Evolutionary conservation across 2,329 filamentous ascomycete genomes (phyloP).

Genomic region (Alternaria brassicae): DNA sequence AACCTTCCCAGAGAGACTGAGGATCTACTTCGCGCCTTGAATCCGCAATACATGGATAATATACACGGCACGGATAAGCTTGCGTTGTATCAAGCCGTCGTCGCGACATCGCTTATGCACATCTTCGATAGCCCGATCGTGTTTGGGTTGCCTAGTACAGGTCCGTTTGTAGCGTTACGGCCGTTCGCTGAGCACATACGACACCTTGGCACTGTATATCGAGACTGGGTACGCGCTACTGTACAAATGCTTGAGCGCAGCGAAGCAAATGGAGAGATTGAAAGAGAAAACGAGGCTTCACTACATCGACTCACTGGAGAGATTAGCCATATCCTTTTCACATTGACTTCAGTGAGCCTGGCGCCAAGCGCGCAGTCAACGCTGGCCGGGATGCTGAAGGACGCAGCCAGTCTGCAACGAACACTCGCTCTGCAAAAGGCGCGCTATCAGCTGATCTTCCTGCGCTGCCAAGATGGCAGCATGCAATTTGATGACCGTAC

Average conservation of each 20-base stretch:
- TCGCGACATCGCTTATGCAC: constrained; percentile 35
- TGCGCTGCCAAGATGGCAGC: constrained; percentile 15
- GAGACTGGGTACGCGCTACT: constrained; percentile 42
- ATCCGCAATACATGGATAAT: constrained; percentile 20
- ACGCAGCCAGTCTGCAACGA: constrained; percentile 36
- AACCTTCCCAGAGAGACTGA: constrained; percentile 27
- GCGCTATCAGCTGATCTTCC: constrained; percentile 36
- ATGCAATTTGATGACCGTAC: constrained; percentile 29
- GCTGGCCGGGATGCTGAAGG: constrained; percentile 32
- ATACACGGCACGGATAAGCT: constrained; percentile 33
- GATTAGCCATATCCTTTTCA: constrained; percentile 33
- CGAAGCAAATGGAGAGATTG: constrained; percentile 12
- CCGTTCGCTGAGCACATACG: constrained; percentile 31
- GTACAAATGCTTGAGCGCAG: constrained; percentile 36
- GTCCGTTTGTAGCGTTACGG: constrained; percentile 26
- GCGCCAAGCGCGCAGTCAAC: constrained; percentile 24
- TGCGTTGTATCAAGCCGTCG: constrained; percentile 42
- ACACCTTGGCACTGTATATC: constrained; percentile 23
- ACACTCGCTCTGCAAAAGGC: constrained; percentile 42
- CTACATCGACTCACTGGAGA: constrained; percentile 29
- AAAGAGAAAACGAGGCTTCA: constrained; percentile 17
- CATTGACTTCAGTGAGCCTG: constrained; percentile 32
- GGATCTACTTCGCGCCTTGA: constrained; percentile 25
- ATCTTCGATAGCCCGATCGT: constrained; percentile 38
- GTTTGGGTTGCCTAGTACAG: constrained; percentile 36